A percentile compares a stretch with the other conserved stretches of the same genome.
Conservation (phyloP, 192 early-diverging fungal species). For the Dissophora globulifera region DNA sequence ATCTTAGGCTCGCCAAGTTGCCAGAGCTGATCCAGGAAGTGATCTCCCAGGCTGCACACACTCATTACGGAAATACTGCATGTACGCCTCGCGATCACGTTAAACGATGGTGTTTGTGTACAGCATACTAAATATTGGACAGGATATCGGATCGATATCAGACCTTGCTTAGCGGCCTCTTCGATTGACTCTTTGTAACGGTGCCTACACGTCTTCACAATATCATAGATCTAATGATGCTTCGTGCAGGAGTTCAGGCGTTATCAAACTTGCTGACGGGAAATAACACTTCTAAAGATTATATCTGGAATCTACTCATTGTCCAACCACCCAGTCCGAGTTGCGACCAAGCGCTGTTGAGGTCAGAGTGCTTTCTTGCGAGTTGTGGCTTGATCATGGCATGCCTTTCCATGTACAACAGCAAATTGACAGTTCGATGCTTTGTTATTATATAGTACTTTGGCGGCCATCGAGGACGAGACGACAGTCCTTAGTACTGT, state of each 20-base stretch:
- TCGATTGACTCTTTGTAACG: no score
- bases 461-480: conserved; percentile 48
- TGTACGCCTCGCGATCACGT: conserved; percentile 6
- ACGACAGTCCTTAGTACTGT: conserved; percentile 50
- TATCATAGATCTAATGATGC: conserved; percentile 52
- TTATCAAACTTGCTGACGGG: conserved; percentile 59
- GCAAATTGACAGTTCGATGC: no score
- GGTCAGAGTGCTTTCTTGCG: background rate
- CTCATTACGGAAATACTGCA: conserved; percentile 39
- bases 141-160: no score
- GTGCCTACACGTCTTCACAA: no score
- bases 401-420: no score
- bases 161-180: no score
- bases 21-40: conserved; percentile 26
- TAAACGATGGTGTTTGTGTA: no score
- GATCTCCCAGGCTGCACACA: conserved; percentile 41
- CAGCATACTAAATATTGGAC: no score
- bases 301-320: conserved; percentile 46
- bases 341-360: conserved; percentile 35
- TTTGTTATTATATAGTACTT: conserved; percentile 24
- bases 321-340: conserved; percentile 26
- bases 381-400: background rate
- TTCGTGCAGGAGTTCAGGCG: conserved; percentile 57
- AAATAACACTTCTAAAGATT: conserved; percentile 38
- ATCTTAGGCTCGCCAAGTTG: conserved; percentile 7